These are phyloP conservation scores for Laguncularia racemosa DNA, from an alignment of 345 rosid species.

Conservation along the genomic window DNA sequence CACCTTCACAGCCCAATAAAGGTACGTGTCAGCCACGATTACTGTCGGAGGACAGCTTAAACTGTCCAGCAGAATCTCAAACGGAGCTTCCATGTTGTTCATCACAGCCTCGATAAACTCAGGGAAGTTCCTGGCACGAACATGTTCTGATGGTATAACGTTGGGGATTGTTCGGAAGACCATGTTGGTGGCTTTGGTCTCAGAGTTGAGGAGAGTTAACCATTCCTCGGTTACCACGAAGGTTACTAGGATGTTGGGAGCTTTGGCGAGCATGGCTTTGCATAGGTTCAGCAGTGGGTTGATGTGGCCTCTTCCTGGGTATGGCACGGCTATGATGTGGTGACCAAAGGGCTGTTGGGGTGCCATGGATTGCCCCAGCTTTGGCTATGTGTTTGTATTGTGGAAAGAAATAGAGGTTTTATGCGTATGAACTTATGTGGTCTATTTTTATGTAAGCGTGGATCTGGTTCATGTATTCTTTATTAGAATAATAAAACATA, in stretches of 20 bases:
- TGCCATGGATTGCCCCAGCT: too few relatives aligned
- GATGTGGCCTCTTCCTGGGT: conserved; percentile 3
- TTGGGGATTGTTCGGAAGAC: conserved; percentile 13
- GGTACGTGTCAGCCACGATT: conserved; percentile 6
- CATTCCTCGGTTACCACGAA: conserved; percentile 6
- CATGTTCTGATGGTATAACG: conserved; percentile 16
- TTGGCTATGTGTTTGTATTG: too few relatives aligned
- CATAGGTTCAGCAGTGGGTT: conserved; percentile 3
- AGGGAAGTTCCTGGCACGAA: conserved; percentile 3
- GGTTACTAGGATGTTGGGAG: neutral
- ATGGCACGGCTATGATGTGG: conserved; percentile 2
- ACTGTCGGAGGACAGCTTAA: conserved; percentile 1
- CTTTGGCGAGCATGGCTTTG: neutral
- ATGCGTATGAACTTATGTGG: too few relatives aligned
- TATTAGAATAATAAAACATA: too few relatives aligned
- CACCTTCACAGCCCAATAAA: conserved; percentile 8
- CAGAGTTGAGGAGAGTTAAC: conserved; percentile 2
- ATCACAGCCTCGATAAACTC: conserved; percentile 12
- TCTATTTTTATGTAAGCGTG: too few relatives aligned
- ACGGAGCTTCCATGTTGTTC: conserved; percentile 19
- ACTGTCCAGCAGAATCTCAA: conserved; percentile 13
- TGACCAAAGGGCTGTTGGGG: too few relatives aligned
- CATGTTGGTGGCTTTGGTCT: neutral
- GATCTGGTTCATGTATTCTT: too few relatives aligned
- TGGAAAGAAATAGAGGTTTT: too few relatives aligned